Base-by-base conservation (phyloP, 495 filamentous ascomycete species). In the Daldinia bambusicola region DNA sequence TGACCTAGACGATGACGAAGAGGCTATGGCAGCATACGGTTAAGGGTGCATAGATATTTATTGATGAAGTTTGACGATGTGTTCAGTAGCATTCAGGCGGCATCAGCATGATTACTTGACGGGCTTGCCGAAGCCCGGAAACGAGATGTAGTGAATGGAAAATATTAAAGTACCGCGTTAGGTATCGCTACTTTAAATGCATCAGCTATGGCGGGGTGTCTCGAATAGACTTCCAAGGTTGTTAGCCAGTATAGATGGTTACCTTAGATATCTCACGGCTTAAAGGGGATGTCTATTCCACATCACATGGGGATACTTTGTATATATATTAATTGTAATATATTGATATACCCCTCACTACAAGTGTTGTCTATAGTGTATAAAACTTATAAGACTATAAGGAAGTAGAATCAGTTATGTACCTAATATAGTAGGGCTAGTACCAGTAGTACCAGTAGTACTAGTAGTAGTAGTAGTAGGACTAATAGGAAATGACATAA, bases 1-100 rank as follows among this genome's bases (percentile, higher is more conserved):
- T 38, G 69, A 75, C 41, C 18, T 75, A 20, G 79, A 81, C 1
- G 81, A 83, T 1, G 78, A 82, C 45, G 80, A 81, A 50, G 81
- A 79, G 67, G 74, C 71, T 12, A 74, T 81, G 72, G 72, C 75
- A 57, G 76, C 77, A 14, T 82, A 79, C 58, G 80, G 70, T 38
- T 83, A 63, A 75, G 40, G 16, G 22, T 58, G n/a, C 4, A 37
- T 37, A 59, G 26, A 3, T 26, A 16, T 60, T 38, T 26, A 26
- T 26, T 26, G 26, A 48, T 20, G 18, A 22, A 22, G 43, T 57
- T 32, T 22, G 16, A 26, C 16, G 3, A 22, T 7, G 2, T 57
- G 18, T 4, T 22, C 18, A 48, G 20, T 22, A 48, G 18, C 18
- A 48, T 48, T 9, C 9, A 22, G 20, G 43, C 18, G 20, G 14